A percentile compares a stretch with the other conserved stretches of the same genome.
These are phyloP conservation scores for Nakaseomyces kungkrabaensis DNA, from an alignment of 1,139 yeast species.

Conservation along the genomic window DNA sequence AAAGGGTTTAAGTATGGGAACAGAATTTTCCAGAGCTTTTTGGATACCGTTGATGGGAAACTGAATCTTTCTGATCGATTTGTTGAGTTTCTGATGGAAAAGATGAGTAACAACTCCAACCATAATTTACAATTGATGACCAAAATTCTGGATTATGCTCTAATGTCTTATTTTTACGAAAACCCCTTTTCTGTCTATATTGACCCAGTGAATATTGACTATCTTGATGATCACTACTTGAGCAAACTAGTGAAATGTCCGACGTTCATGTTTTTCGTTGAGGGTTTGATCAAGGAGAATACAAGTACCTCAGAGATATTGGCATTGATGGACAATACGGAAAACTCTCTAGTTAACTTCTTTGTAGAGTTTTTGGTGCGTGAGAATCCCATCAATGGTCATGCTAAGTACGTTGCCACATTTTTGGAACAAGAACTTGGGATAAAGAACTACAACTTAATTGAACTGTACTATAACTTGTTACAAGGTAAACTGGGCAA, in stretches of 20 bases:
- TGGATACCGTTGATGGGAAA: constrained; percentile 29
- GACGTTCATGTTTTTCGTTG: constrained; percentile 36
- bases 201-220: constrained; percentile 30
- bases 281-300: constrained; percentile 25
- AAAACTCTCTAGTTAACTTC: constrained; percentile 23
- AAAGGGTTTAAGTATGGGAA: constrained; percentile 28
- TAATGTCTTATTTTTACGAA: constrained; percentile 63
- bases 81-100: constrained; percentile 24
- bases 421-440: constrained; percentile 20
- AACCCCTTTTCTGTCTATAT: constrained; percentile 50
- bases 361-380: constrained; percentile 28
- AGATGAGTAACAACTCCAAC: constrained; percentile 27
- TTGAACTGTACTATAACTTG: constrained; percentile 25
- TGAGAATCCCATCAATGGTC: constrained; percentile 29
- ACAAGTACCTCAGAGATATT: constrained; percentile 23
- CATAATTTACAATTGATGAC: constrained; percentile 29
- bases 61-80: constrained; percentile 25
- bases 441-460: constrained; percentile 23
- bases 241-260: constrained; percentile 38
- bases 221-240: constrained; percentile 30
- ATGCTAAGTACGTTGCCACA: constrained; percentile 22
- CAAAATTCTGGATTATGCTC: constrained; percentile 50
- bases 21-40: constrained; percentile 25
- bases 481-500: constrained; percentile 19
- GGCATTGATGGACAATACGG: constrained; percentile 19